Base-by-base conservation (phyloP, 2,329 filamentous ascomycete species). In the Geosmithia morbida region DNA sequence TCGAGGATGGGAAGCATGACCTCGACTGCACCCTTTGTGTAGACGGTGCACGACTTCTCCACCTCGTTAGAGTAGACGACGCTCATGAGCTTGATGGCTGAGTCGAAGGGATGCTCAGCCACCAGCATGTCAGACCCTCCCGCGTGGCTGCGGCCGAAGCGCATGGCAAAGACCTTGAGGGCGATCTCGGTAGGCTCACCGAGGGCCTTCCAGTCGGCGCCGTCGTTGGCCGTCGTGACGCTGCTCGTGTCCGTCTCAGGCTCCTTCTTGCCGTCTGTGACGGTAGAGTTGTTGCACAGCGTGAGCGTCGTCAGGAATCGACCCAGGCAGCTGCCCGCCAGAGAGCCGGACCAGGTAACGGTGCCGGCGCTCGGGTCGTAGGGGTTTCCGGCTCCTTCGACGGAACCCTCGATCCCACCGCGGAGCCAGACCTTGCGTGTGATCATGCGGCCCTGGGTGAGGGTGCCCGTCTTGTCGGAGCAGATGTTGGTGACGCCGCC, bases 111-210 rank as follows among this genome's bases (percentile, higher is more conserved):
- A 47, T 81, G 81, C 55, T 87, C 83, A 1, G 77, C 73, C 10
- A 83, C 55, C 43, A 81, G 63, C 40, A 63, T 61, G 48, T 71
- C 68, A 20, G 59, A 54, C n/a, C 62, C 61, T 19, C 60, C 58
- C 4, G 17, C 18, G 57, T 72, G 72, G 46, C 66, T 69, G 50
- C 71, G 70, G 29, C 72, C 70, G 54, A 85, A 85, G 17, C 83
- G 77, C 65, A 81, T 79, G 44, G 82, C 81, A 51, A 87, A 81
- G 10, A 86, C 81, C 52, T 84, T 80, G 16, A 87, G 74, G 11
- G 83, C 82, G 50, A 87, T 84, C 54, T 87, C 83, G 3, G 83
- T 87, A 3, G 81, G 79, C 53, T 84, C 79, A 45, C 80, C 81
- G 41, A 79, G 64, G 18, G 77, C 77, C 41, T 67, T 71, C 77